Conservation (phyloP, 2,329 filamentous ascomycete species). For the Alternaria metachromatica region DNA sequence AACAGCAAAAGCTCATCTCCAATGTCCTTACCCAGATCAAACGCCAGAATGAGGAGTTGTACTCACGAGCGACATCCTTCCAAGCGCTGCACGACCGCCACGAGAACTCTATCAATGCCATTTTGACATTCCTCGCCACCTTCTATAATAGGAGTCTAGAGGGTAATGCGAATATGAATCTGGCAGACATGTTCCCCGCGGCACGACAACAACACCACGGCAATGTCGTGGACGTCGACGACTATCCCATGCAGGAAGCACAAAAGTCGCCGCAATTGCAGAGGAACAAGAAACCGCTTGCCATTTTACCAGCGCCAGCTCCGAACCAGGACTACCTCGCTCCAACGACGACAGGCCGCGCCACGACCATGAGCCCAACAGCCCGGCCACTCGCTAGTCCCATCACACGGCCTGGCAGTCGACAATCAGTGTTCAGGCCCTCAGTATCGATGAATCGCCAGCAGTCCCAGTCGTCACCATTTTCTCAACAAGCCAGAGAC, state of each 20-base stretch:
- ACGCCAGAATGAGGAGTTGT: constrained; percentile 85
- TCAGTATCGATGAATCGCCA: constrained; percentile 22
- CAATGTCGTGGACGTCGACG: constrained; percentile 68
- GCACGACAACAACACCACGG: constrained; percentile 63
- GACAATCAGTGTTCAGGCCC: constrained; percentile 33
- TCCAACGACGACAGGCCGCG: constrained; percentile 30
- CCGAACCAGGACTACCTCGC: constrained; percentile 34
- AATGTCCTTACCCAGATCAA: constrained; percentile 80
- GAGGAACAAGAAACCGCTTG: constrained; percentile 47
- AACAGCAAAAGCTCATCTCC: constrained; percentile 86
- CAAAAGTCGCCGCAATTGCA: constrained; percentile 44
- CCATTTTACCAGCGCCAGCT: constrained; percentile 43
- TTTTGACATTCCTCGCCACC: constrained; percentile 93
- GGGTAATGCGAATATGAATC: constrained; percentile 77
- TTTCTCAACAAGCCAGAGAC: constrained; percentile 16
- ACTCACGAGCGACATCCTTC: constrained; percentile 85
- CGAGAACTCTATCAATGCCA: constrained; percentile 98
- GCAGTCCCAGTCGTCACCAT: constrained; percentile 15
- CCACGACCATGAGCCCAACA: constrained; percentile 41
- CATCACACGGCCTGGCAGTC: constrained; percentile 26
- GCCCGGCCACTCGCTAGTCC: constrained; percentile 36
- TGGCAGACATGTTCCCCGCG: constrained; percentile 83
- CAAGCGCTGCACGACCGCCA: constrained; percentile 94
- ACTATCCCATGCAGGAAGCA: constrained; percentile 53
- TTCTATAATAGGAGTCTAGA: constrained; percentile 95